Evolutionary conservation across 495 filamentous ascomycete genomes (phyloP), one percentile per base, ranked within the genome.

Genomic region (Neurospora intermedia): DNA sequence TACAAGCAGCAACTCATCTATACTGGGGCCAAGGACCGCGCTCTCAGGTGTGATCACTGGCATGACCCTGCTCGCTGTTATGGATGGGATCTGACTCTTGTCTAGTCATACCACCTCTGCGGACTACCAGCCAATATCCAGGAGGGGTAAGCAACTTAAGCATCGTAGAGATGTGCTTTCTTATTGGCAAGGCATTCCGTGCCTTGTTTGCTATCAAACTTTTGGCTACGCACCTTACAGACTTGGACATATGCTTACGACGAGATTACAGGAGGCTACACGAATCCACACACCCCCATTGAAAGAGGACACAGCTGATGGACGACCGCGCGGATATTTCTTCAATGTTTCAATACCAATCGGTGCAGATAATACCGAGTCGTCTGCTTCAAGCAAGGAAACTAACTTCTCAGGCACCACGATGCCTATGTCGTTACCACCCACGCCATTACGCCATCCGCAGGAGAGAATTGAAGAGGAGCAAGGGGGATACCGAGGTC

Each of bases 221-320:
- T 23, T 40, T 31, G 45, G 38, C n/a, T 45, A 13, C 23, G 35
- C 8, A 20, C 35, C 23, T 59, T 11, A 7, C 16, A 16, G 10
- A 23, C n/a, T 23, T 16, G 23, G 4, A 13, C 18, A 20, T 5
- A 42, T 73, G 43, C 71, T 73, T 1, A 76, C 75, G 27, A 66
- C 18, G 15, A 62, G 27, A 4, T 23, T 16, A 13, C 70, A 87
- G 85, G 84, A 87, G 76, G 85, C 85, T 10, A 82, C 69, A 7
- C 81, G 85, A 11, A 76, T 88, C 0, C 76, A 81, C 48, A 86
- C 88, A 27, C 87, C 87, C 0, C 82, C 85, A 0, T 77, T 84
- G 31, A 80, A 77, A 54, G 77, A 80, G 48, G 76, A 74, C 31
- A 75, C 77, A 7, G 75, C 76, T 7, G 77, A 80, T 11, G 71